A percentile compares a stretch with the other conserved stretches of the same genome.
These are phyloP conservation scores for Cryptosporidium felis DNA, from an alignment of 169 alveolate genomes.

Conservation along the genomic window DNA sequence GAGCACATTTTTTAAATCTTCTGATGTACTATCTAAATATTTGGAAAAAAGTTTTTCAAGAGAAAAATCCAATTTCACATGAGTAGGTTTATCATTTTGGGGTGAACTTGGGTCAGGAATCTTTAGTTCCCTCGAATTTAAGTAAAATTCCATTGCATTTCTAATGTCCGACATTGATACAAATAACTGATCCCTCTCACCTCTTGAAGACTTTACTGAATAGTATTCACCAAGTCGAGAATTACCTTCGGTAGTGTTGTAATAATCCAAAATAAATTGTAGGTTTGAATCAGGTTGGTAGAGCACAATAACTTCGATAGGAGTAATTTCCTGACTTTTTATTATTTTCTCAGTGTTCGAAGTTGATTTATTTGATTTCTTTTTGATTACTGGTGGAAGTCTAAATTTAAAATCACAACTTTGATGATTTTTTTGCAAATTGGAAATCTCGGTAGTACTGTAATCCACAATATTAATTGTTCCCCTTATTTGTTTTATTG, in stretches of 20 bases:
- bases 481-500: conserved; percentile 21
- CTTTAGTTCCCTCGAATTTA: conserved; percentile 32
- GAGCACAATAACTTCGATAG: conserved; percentile 1
- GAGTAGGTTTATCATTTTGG: background rate
- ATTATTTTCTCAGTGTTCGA: background rate
- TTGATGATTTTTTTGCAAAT: background rate
- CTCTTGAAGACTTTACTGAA: conserved; percentile 26
- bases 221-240: background rate
- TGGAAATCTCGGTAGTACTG: background rate
- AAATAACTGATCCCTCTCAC: conserved; percentile 33
- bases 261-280: conserved; percentile 16
- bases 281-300: conserved; percentile 38
- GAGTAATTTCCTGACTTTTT: background rate
- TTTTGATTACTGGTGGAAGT: background rate
- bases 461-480: conserved; percentile 29
- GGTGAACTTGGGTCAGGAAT: background rate
- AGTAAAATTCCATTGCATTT: conserved; percentile 22
- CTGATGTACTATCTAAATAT: background rate
- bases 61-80: conserved; percentile 12
- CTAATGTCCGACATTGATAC: background rate
- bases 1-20: background rate
- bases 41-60: background rate
- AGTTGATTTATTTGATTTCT: background rate
- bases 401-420: background rate
- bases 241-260: background rate